Evolutionary conservation across 2,329 filamentous ascomycete species (phyloP), one percentile per base, ranked within the genome.

Genomic region (Neurospora crassa): DNA sequence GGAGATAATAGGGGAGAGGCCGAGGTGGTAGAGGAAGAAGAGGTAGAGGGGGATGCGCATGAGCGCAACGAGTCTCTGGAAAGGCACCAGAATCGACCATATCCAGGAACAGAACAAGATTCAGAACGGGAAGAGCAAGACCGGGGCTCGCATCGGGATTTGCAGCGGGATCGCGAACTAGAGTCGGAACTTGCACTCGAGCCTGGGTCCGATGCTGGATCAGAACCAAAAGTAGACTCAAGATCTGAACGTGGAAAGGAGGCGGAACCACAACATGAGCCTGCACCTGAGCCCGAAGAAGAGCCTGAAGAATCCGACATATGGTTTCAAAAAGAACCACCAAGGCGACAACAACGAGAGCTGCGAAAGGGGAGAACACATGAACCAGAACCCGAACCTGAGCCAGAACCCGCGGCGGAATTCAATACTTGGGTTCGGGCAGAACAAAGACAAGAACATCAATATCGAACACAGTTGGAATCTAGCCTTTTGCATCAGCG

Each of bases 11-110:
- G 24, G 29, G 24, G 70, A 7, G 67, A 43, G 68, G 69, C 34
- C 0, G 70, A 71, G 59, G 45, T 43, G n/a, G 71, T 73, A n/a
- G 68, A 70, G 29, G 72, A 68, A 10, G 24, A 72, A 10, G 42
- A 70, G 7, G 24, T 71, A 10, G 45, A 71, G 34, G 34, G 45
- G 24, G 47, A 67, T 18, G 40, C 24, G 34, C 14, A 37, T 37
- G 53, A 63, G 24, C 7, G 53, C 7, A 24, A 7, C 18, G 24
- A 34, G 53, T 29, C 53, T 63, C 1, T 7, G 53, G 53, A 34
- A 63, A 29, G 4, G 7, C 14, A 8, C 3, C 29, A 63, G 0
- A 34, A 14, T 24, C 29, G 29, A 29, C 4, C 29, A 29, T 29
- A 29, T 29, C 1, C 29, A 29, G 29, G 29, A 29, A 4, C 29